Evolutionary conservation across 805 yeast genomes (phyloP).

Genomic region (Metschnikowia bowlesiae): DNA sequence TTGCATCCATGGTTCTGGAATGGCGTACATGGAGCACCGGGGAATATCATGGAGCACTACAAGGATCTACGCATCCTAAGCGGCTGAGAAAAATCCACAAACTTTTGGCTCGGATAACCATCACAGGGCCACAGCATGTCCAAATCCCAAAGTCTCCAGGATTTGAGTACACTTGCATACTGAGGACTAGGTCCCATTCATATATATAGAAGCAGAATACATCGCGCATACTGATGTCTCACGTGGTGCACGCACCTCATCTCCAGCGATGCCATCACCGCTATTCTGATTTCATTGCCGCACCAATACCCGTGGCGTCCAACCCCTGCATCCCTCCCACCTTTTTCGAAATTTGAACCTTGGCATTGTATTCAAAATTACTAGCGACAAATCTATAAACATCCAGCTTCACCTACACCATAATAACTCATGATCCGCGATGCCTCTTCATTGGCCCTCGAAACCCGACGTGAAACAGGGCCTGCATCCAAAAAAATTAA

Average conservation of each 20-base stretch:
- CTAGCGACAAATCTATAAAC: neutral
- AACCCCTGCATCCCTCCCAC: neutral
- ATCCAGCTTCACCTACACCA: neutral
- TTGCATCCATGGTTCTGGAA: neutral
- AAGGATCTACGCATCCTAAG: neutral
- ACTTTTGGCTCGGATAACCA: neutral
- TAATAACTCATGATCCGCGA: neutral
- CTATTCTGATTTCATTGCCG: neutral
- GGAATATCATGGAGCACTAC: neutral
- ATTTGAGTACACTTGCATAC: slow-evolving; percentile 1
- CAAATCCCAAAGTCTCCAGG: neutral
- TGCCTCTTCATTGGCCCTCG: neutral
- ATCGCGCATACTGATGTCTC: slow-evolving; percentile 1
- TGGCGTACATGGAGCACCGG: neutral
- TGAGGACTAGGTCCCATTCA: neutral
- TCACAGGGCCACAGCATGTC: neutral
- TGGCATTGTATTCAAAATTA: neutral
- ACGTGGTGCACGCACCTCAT: slow-evolving; percentile 5
- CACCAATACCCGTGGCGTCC: neutral
- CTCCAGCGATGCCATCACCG: neutral
- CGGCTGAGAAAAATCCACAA: neutral
- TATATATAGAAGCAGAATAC: slow-evolving; percentile 1
- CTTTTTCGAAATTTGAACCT: neutral
- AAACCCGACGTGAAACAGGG: neutral
- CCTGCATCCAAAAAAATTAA: neutral